These are phyloP conservation scores for Beta vulgaris DNA, from an alignment of 148 eudicot species.

Conservation along the genomic window DNA sequence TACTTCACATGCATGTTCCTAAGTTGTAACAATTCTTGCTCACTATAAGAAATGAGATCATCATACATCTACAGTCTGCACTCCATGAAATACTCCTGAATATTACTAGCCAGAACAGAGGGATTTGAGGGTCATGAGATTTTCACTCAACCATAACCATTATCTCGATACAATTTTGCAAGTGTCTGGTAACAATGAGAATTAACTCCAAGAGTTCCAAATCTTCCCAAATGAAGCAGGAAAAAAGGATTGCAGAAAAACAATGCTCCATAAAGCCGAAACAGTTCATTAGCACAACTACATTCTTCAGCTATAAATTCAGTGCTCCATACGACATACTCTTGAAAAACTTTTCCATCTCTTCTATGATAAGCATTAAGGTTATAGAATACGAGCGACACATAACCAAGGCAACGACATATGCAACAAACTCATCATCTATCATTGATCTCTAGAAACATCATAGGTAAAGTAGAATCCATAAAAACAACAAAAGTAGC, in stretches of 20 bases:
- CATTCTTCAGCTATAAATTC: slow-evolving; percentile 48
- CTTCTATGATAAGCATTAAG: slow-evolving; percentile 72
- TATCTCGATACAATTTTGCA: not conserved
- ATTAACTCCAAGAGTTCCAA: not conserved
- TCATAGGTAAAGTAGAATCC: not conserved
- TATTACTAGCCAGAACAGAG: not conserved
- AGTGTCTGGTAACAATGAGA: not conserved
- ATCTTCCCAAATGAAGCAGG: not conserved
- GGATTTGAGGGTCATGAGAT: not conserved
- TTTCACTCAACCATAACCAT: not conserved
- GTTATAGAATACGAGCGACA: slow-evolving; percentile 64
- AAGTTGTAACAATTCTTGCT: too few relatives aligned
- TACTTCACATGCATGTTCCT: too few relatives aligned
- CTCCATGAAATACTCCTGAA: not conserved
- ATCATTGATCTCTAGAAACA: not conserved
- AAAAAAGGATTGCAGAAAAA: not conserved
- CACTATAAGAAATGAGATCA: not conserved
- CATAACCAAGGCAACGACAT: slow-evolving; percentile 12
- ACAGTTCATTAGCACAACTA: not conserved
- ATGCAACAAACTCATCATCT: not conserved
- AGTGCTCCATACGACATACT: slow-evolving; percentile 21
- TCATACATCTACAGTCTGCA: not conserved
- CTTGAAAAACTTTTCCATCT: slow-evolving; percentile 49
- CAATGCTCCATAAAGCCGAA: not conserved
- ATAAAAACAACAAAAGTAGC: not conserved